Percentiles rank a stretch among this genome's conserved stretches.
These are phyloP conservation scores for Neonectria faginata DNA, from an alignment of 2,329 filamentous ascomycete genomes.

Conservation along the genomic window DNA sequence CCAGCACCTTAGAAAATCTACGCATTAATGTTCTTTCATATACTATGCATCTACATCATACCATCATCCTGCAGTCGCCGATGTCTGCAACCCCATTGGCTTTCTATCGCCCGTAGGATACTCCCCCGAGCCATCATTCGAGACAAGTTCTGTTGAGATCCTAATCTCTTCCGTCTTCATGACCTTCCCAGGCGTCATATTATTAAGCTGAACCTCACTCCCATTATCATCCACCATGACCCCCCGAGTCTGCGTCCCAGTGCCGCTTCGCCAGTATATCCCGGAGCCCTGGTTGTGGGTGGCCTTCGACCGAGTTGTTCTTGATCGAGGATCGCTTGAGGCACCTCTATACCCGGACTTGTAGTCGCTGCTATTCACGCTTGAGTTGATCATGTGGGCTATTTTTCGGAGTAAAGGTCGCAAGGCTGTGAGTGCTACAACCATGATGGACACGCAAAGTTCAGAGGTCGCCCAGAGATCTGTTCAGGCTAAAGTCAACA, in stretches of 20 bases:
- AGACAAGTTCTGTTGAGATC: slow-evolving; percentile 20
- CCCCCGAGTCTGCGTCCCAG: background rate
- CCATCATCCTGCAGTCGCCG: slow-evolving; percentile 1
- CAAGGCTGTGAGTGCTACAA: slow-evolving; percentile 31
- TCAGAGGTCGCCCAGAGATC: slow-evolving; percentile 35
- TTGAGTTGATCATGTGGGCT: slow-evolving; percentile 16
- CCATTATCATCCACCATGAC: slow-evolving; percentile 11
- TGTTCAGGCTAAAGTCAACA: background rate
- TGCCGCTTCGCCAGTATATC: slow-evolving; percentile 21
- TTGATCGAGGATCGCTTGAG: background rate
- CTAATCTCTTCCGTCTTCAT: slow-evolving; percentile 32
- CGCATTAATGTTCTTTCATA: no score
- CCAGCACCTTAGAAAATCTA: no score
- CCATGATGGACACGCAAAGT: slow-evolving; percentile 35
- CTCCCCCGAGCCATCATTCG: background rate
- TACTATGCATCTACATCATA: background rate
- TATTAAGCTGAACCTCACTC: slow-evolving; percentile 28
- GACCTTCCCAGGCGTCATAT: slow-evolving; percentile 9
- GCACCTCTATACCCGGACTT: slow-evolving; percentile 7
- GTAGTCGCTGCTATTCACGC: slow-evolving; percentile 9
- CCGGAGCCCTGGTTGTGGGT: background rate
- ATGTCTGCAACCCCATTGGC: slow-evolving; percentile 16
- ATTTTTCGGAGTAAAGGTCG: slow-evolving; percentile 29
- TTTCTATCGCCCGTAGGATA: background rate
- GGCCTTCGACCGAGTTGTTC: background rate